Percentiles rank a stretch among this genome's conserved stretches.
Conservation (phyloP, 106 monocot genomes). For the Dendrobium huoshanense region DNA sequence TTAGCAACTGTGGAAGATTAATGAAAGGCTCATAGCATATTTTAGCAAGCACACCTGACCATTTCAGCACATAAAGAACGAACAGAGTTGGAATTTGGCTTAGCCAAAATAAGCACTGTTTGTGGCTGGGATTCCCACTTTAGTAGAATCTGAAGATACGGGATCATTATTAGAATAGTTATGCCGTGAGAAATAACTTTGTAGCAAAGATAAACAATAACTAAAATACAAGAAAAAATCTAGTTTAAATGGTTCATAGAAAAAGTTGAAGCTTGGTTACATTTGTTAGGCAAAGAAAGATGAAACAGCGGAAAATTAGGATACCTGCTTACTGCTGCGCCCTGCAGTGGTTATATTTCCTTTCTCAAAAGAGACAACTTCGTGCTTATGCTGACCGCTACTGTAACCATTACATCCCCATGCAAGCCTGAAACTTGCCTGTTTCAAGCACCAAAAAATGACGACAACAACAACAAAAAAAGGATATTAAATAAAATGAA, state of each 20-base stretch:
- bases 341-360: slow-evolving; percentile 90
- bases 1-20: slow-evolving; percentile 4
- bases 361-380: slow-evolving; percentile 89
- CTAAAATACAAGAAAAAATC: background rate
- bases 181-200: background rate
- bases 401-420: slow-evolving; percentile 95
- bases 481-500: background rate
- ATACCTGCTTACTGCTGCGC: slow-evolving; percentile 89
- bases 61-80: slow-evolving; percentile 67
- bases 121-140: slow-evolving; percentile 95
- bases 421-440: slow-evolving; percentile 93
- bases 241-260: background rate
- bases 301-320: slow-evolving; percentile 2
- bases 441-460: slow-evolving; percentile 1
- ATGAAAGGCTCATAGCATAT: background rate
- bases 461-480: background rate
- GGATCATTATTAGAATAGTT: background rate
- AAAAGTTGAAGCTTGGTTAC: background rate
- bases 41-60: slow-evolving; percentile 64
- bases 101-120: slow-evolving; percentile 84
- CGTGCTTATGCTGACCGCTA: slow-evolving; percentile 89
- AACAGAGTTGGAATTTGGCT: slow-evolving; percentile 90
- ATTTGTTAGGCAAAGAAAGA: background rate
- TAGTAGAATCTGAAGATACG: slow-evolving; percentile 76
- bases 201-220: background rate